Base-by-base conservation (phyloP, 768 basidiomycete genomes). In the Mrakia frigida region DNA sequence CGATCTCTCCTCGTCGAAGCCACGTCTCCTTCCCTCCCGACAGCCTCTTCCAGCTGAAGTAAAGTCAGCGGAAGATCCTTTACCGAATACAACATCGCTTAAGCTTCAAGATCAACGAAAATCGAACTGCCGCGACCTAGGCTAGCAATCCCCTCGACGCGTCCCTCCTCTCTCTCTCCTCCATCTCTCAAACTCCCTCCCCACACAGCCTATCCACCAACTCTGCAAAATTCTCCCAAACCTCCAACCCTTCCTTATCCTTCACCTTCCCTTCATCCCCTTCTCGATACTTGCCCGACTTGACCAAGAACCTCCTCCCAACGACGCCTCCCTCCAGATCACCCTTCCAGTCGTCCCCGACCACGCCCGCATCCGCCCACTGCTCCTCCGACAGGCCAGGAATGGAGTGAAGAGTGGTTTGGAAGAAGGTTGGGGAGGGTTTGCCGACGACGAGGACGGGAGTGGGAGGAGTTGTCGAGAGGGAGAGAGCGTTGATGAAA, bases 271-370 rank as follows among this genome's bases (percentile, higher is more conserved):
- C 73, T 81, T 91, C 90, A 79, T 89, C 88, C 3, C 88, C 89
- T 5, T 83, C 28, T 3, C 90, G 85, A 80, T 90, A 91, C 80
- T 91, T 92, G 16, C 91, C 90, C 7, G 90, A 90, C 80, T 85
- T 86, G 33, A 90, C 90, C 89, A 75, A 59, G 39, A 60, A 68
- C 65, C 65, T 43, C 23, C 65, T 68, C 37, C 65, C 65, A 0
- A 68, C 65, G 21, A 68, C 71, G 1, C 52, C 35, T 3, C 71
- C 56, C 41, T 73, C 28, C 46, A 63, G 68, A 78, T 68, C 65
- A 0, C 65, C 65, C 65, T 68, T 68, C 65, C 65, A 68, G 37
- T 68, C 65, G 65, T 68, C 65, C 23, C 65, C 65, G 1, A 68
- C 65, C 35, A 68, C 39, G 2, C 65, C 65, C 6, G 65, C 65